These are phyloP conservation scores for Mucor mucedo DNA, from an alignment of 371 early-diverging fungal genomes.

Conservation along the genomic window DNA sequence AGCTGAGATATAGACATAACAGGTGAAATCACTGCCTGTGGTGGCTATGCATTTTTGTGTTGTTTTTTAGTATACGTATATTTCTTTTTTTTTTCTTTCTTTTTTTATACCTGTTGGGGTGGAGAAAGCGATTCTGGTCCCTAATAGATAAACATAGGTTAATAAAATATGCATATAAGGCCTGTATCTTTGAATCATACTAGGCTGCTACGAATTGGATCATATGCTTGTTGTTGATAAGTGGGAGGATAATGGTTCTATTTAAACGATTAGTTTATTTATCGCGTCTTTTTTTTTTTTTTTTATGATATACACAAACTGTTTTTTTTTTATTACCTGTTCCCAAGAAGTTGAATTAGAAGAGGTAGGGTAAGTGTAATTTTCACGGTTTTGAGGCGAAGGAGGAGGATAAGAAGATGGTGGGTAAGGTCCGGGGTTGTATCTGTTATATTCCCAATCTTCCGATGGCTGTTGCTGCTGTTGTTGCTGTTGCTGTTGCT, in stretches of 20 bases:
- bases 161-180: not conserved
- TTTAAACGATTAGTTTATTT: not conserved
- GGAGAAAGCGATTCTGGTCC: constrained; percentile 21
- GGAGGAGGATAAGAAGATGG: constrained; percentile 3
- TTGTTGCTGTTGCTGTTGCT: not conserved
- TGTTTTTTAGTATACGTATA: not conserved
- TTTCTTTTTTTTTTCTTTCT: not conserved
- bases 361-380: constrained; percentile 2
- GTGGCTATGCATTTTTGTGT: not conserved
- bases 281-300: not conserved
- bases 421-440: constrained; percentile 13
- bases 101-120: constrained; percentile 8
- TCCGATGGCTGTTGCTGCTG: constrained; percentile 5
- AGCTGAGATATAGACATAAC: constrained; percentile 56
- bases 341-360: constrained; percentile 15
- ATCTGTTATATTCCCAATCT: constrained; percentile 31
- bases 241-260: constrained; percentile 9
- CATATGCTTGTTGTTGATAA: constrained; percentile 18
- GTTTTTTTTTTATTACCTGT: constrained; percentile 5
- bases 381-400: not conserved
- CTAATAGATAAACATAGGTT: not conserved
- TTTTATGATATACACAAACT: not conserved
- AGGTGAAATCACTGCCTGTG: constrained; percentile 33
- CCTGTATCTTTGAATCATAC: not conserved
- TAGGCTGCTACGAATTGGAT: constrained; percentile 28